Evolutionary conservation across 2,329 filamentous ascomycete genomes (phyloP).

Genomic region (Exophiala xenobiotica): DNA sequence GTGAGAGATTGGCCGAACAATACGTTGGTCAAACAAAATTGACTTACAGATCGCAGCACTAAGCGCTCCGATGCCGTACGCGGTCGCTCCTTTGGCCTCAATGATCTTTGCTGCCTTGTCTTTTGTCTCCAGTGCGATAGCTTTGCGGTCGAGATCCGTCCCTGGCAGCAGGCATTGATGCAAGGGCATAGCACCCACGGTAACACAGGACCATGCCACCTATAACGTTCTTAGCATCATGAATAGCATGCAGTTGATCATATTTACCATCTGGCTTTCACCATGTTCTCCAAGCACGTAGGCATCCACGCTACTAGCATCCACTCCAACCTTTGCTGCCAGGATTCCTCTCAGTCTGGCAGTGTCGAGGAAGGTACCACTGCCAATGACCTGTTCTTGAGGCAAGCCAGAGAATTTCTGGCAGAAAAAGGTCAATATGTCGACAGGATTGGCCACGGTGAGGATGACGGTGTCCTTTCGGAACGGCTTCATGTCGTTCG

Average conservation of each 20-base stretch:
- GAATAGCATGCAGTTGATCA: not conserved
- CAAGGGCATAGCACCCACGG: slow-evolving; percentile 45
- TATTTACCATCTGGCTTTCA: slow-evolving; percentile 46
- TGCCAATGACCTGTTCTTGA: slow-evolving; percentile 51
- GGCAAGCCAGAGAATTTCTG: slow-evolving; percentile 51
- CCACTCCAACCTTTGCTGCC: slow-evolving; percentile 29
- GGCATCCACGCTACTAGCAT: slow-evolving; percentile 39
- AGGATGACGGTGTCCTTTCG: slow-evolving; percentile 49
- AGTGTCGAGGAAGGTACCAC: slow-evolving; percentile 56
- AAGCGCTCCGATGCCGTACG: slow-evolving; percentile 52
- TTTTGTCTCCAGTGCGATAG: slow-evolving; percentile 47
- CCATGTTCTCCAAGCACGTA: slow-evolving; percentile 53
- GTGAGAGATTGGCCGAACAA: slow-evolving; percentile 51
- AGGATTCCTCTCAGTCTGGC: slow-evolving; percentile 40
- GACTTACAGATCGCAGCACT: slow-evolving; percentile 51
- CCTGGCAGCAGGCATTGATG: slow-evolving; percentile 35
- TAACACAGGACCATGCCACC: slow-evolving; percentile 48
- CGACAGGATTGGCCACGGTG: slow-evolving; percentile 56
- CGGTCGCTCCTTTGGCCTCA: slow-evolving; percentile 51
- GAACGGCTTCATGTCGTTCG: slow-evolving; percentile 52
- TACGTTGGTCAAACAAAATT: slow-evolving; percentile 50
- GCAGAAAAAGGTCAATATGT: slow-evolving; percentile 54
- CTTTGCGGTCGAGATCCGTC: slow-evolving; percentile 32
- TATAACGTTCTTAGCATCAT: slow-evolving; percentile 14
- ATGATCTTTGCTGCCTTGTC: slow-evolving; percentile 51